Evolutionary conservation across 1,139 yeast species (phyloP), one percentile per base, ranked within the genome.

Genomic region (Yamadazyma conglobata): DNA sequence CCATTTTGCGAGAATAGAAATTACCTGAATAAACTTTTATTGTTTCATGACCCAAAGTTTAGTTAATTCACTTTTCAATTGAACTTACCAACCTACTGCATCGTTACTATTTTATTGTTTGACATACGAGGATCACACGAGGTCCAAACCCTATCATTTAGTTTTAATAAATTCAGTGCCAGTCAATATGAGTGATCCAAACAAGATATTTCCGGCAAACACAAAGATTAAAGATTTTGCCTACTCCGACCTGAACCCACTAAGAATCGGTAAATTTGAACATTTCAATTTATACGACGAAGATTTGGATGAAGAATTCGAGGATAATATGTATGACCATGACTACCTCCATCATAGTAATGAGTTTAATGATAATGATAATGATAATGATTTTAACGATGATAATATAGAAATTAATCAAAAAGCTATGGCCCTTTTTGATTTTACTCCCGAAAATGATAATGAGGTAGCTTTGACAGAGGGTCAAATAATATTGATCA

Each of bases 371-470:
- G 39, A 34, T 17, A 30, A 35, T 18, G 52, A 50, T 10, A 29
- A 31, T 11, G 54, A 52, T 6, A 44, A 39, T n/a, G 44, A 42
- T 14, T 46, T 43, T 18, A 47, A 47, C 14, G 40, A 37, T 26
- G 49, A 51, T 4, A 37, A 55, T 11, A 69, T 63, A 31, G 73
- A 65, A 33, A 67, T 68, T 30, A 67, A 67, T 40, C 59, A 65
- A 29, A 70, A 75, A 37, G 96, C 95, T 1, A 61, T 89, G 15
- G 97, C 97, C 2, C 56, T 93, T 32, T 91, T 88, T 56, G 93
- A 89, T 47, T 91, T 91, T 52, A 69, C 64, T 19, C 96, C 98
- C 0, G 97, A 91, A 52, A 91, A 91, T 55, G 96, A 87, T 46
- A 91, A 91, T 54, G 99, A 91, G 49, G 78, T 89, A 31, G 77